These are phyloP conservation scores for Carnegiea gigantea DNA, from an alignment of 179 eudicot species.

Conservation along the genomic window DNA sequence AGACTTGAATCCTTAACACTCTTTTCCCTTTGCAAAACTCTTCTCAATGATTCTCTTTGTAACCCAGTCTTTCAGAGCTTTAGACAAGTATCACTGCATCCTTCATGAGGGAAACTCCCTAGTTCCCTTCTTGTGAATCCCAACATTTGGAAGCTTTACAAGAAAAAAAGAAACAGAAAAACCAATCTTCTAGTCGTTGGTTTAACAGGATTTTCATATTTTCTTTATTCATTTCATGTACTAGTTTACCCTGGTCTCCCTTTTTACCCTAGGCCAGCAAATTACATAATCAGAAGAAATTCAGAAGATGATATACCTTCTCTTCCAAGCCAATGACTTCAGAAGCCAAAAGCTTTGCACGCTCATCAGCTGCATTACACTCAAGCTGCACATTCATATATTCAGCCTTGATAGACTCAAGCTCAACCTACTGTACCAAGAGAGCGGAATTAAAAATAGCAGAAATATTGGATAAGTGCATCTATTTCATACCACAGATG, in stretches of 20 bases:
- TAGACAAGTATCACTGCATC: background rate
- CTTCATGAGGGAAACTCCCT: background rate
- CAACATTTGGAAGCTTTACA: background rate
- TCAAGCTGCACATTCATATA: constrained; percentile 82
- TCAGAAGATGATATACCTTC: constrained; percentile 46
- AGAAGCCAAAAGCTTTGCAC: constrained; percentile 92
- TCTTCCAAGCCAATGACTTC: constrained; percentile 98
- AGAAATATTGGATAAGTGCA: constrained; percentile 2
- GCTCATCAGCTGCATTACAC: constrained; percentile 98
- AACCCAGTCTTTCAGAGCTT: background rate
- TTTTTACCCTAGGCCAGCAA: background rate
- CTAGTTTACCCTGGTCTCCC: background rate
- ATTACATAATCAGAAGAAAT: background rate
- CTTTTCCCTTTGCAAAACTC: background rate
- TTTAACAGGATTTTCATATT: background rate
- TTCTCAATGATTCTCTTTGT: background rate
- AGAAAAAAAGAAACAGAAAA: background rate
- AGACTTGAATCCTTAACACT: background rate
- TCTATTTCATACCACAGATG: constrained; percentile 2
- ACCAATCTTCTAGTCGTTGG: background rate
- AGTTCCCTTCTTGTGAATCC: background rate
- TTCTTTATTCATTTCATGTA: background rate
- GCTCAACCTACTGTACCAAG: constrained; percentile 70
- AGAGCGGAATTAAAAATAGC: constrained; percentile 34
- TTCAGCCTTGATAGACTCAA: constrained; percentile 74